Percentiles rank a stretch among this genome's conserved stretches.
phyloP scores from a whole-genome alignment of 495 filamentous ascomycete species.

The Penicillium taxi region DNA sequence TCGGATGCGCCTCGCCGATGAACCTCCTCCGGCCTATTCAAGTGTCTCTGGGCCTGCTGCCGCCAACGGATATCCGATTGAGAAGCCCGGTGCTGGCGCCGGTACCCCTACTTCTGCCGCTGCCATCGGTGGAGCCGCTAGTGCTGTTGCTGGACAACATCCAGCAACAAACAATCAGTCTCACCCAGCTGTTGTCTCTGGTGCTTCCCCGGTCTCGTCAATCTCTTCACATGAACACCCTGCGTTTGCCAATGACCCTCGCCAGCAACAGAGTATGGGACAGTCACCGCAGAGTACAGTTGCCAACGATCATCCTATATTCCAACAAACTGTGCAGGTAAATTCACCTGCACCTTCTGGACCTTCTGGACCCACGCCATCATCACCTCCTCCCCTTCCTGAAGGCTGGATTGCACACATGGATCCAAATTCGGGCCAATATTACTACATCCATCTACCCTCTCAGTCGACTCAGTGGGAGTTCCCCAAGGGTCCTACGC shows the following conservation, averaged over 20 bases:
- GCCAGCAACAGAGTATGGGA: constrained; percentile 35
- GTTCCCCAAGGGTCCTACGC: constrained; percentile 86
- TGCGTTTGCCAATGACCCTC: constrained; percentile 77
- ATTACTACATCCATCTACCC: constrained; percentile 96
- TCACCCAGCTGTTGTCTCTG: constrained; percentile 21
- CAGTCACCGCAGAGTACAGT: constrained; percentile 32
- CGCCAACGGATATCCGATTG: constrained; percentile 62
- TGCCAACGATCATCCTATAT: constrained; percentile 29
- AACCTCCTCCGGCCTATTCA: constrained; percentile 88
- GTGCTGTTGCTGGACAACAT: constrained; percentile 19
- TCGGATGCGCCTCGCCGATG: constrained; percentile 72
- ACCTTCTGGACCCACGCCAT: constrained; percentile 54
- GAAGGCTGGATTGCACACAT: constrained; percentile 98
- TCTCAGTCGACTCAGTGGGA: constrained; percentile 98
- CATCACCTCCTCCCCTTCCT: constrained; percentile 82
- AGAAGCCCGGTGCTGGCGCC: constrained; percentile 53
- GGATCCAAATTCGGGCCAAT: constrained; percentile 90
- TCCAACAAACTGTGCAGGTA: constrained; percentile 19
- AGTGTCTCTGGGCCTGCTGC: constrained; percentile 53
- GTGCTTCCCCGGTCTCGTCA: constrained; percentile 23
- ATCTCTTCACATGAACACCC: constrained; percentile 60
- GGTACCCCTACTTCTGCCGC: constrained; percentile 9
- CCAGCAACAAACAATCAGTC: constrained; percentile 21
- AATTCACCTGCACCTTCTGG: constrained; percentile 34
- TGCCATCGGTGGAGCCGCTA: constrained; percentile 13